phyloP scores from a whole-genome alignment of 345 rosid genomes.

The Viola odorata region DNA sequence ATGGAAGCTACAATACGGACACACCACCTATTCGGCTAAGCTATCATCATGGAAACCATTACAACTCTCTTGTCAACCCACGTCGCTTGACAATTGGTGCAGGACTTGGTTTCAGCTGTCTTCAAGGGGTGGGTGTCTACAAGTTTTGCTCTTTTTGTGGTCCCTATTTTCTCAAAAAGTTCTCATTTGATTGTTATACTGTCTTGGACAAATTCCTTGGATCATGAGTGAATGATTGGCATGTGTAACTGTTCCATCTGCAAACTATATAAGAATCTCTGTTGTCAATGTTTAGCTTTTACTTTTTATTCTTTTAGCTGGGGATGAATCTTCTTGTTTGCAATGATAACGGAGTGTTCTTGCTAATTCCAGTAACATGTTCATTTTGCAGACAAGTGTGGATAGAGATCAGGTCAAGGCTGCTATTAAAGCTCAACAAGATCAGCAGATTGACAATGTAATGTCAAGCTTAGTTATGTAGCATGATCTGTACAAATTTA shows the following conservation, averaged over 20 bases:
- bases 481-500: not conserved
- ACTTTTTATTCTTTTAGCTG: no score
- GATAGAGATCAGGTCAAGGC: constrained; percentile 95
- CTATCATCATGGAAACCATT: constrained; percentile 94
- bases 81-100: constrained; percentile 84
- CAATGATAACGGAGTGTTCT: not conserved
- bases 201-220: not conserved
- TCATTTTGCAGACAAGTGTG: constrained; percentile 60
- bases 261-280: no score
- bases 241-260: no score
- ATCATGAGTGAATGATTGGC: no score
- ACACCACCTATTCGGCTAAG: constrained; percentile 86
- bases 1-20: constrained; percentile 84
- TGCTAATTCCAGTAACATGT: constrained; percentile 1
- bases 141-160: not conserved
- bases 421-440: constrained; percentile 98
- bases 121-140: constrained; percentile 65
- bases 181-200: not conserved
- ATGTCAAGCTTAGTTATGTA: not conserved
- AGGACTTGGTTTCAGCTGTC: constrained; percentile 93
- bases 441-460: constrained; percentile 89
- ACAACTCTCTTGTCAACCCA: constrained; percentile 94
- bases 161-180: no score
- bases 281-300: no score
- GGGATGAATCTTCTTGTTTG: not conserved